Evolutionary conservation across 768 basidiomycete genomes (phyloP), one percentile per base, ranked within the genome.

Genomic region (Rhizopogon vulgaris): DNA sequence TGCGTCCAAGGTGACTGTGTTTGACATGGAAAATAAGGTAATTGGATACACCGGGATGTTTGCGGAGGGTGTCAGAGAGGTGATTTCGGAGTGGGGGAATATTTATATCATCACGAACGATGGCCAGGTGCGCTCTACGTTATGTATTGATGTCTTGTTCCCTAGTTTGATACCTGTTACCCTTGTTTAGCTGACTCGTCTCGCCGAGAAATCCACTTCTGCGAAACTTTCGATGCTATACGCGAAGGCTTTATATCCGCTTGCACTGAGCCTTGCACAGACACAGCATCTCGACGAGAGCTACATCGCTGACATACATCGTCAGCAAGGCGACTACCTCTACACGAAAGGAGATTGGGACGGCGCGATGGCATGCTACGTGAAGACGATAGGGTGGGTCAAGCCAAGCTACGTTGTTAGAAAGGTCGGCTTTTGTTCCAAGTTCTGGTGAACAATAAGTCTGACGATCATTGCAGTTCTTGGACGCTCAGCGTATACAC

Each of bases 341-440:
- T 97, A 99, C 63, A 61, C 74, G 15, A 96, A 95, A 67, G 87
- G 85, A 4, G 93, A 97, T 60, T 95, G 87, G 59, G 96, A 98
- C 54, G 87, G 83, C 5, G 87, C 94, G 0, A 95, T 97, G 90
- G 78, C 82, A 34, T 93, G 96, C 63, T 98, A 88, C 64, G 71
- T 96, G 27, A 80, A 89, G 63, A 98, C 96, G 0, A 85, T 98
- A 17, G 91, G 95, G 0, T 75, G 83, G 42, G 73, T 96, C 0
- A 90, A 93, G 55, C 91, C 94, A 0, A 96, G 94, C 63, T 96
- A 97, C 69, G 94, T 98, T 32, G 93, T 98, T 47, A 83, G 96
- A 59, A 99, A 97, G 79, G 95, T 93, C 61, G 49, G 67, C 38
- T 8, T 40, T 22, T 5, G 18, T 25, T 41, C 14, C 8, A 4